These are phyloP conservation scores for Linderniella brevidens DNA, from an alignment of 257 asterid species.

Conservation along the genomic window DNA sequence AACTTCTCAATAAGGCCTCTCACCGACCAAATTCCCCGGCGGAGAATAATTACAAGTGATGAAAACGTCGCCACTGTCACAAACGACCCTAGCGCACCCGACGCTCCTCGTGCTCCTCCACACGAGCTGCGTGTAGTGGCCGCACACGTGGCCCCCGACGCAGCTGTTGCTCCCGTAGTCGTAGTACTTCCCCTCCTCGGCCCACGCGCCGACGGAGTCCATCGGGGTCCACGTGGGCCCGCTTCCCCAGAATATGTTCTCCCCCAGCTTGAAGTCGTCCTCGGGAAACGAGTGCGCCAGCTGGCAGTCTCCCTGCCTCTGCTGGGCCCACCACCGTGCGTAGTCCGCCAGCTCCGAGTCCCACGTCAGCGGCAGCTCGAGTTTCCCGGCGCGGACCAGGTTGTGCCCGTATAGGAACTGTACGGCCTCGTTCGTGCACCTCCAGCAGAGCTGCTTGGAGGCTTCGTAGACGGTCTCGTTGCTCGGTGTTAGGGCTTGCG, in stretches of 20 bases:
- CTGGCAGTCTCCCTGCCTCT: slow-evolving; percentile 31
- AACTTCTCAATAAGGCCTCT: slow-evolving; percentile 31
- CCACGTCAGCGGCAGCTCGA: slow-evolving; percentile 50
- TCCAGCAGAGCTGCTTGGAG: too few relatives aligned
- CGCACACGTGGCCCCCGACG: slow-evolving; percentile 38
- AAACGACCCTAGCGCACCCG: slow-evolving; percentile 57
- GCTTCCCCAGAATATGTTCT: slow-evolving; percentile 66
- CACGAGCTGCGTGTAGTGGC: slow-evolving; percentile 77
- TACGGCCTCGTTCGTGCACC: background rate
- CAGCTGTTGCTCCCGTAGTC: slow-evolving; percentile 29
- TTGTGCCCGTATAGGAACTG: slow-evolving; percentile 61
- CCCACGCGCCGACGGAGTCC: slow-evolving; percentile 65
- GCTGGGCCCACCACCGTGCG: slow-evolving; percentile 60
- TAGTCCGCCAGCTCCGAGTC: slow-evolving; percentile 32
- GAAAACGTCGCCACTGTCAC: slow-evolving; percentile 55
- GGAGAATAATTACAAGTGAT: slow-evolving; percentile 73
- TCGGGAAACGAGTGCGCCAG: slow-evolving; percentile 42
- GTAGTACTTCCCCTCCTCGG: slow-evolving; percentile 54
- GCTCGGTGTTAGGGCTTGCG: too few relatives aligned
- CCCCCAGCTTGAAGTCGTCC: slow-evolving; percentile 22
- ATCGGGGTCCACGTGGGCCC: slow-evolving; percentile 44
- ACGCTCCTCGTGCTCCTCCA: slow-evolving; percentile 35
- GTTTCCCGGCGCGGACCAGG: slow-evolving; percentile 39
- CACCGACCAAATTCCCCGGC: slow-evolving; percentile 54
- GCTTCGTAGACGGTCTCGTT: too few relatives aligned